Evolutionary conservation across 2,329 filamentous ascomycete species (phyloP), one percentile per base, ranked within the genome.

Genomic region (Biscogniauxia sp.): DNA sequence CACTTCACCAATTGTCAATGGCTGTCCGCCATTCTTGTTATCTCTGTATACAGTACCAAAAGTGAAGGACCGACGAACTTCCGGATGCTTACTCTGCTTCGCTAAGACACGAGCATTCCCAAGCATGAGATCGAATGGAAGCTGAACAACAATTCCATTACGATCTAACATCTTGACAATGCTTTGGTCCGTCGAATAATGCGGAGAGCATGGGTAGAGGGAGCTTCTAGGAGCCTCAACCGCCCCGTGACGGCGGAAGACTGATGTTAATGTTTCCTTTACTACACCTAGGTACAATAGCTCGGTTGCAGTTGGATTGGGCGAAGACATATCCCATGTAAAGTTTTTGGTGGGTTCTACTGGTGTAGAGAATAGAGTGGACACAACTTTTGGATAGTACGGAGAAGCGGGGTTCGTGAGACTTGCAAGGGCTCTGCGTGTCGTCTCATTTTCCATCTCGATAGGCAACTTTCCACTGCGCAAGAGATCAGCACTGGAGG

Each of bases 91-190:
- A 53, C 80, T 80, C 53, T 88, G 84, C 64, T 91, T 89, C 5
- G 94, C 93, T 56, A 99, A 84, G 60, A 89, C 87, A 58, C 94
- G 86, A 23, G 95, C 95, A 73, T 96, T 88, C 1, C 94, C 93
- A 64, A 98, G 82, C 1, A 93, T 97, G 20, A 98, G 80, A 74
- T 99, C 95, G 69, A 92, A 97, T 0, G 95, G 95, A n/a, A 99
- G 78, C 72, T 99, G 95, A 7, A 98, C 81, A 1, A 97, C 81
- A n/a, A 90, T 94, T 2, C 94, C 95, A 63, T 88, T 91, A 1
- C 87, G 82, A 73, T 97, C 92, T 25, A 99, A 80, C 15, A 98
- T 77, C 62, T 91, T 89, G 17, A 96, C 90, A 15, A 90, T 88
- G 67, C 91, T 91, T 55, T 83, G 72, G 76, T 80, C 28, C 5